Conservation (phyloP, 1,139 yeast genomes). For the Nakaseomyces kungkrabaensis region DNA sequence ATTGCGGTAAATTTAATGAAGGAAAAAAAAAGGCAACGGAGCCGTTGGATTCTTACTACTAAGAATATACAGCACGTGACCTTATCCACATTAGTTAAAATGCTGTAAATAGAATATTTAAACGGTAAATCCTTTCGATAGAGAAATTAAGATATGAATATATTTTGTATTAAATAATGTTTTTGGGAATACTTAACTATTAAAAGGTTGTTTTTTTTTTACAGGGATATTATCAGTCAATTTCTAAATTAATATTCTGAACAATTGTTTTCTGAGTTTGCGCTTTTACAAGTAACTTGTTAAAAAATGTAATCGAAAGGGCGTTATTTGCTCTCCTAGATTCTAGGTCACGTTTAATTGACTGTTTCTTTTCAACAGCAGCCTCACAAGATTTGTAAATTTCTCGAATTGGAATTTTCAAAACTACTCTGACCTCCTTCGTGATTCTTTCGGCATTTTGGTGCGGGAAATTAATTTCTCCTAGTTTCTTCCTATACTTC, state of each 20-base stretch:
- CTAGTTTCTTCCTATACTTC: conserved; percentile 55
- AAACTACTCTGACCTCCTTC: conserved; percentile 71
- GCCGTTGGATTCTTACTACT: neutral
- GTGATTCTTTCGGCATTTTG: conserved; percentile 68
- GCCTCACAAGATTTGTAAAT: conserved; percentile 65
- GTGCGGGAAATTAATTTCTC: conserved; percentile 65
- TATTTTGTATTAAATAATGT: too few relatives aligned
- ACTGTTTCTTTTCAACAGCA: conserved; percentile 20
- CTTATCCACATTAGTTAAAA: too few relatives aligned
- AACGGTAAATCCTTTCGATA: too few relatives aligned
- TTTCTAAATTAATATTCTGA: conserved; percentile 45
- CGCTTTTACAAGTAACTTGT: conserved; percentile 41
- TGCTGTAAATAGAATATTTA: too few relatives aligned
- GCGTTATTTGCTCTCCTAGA: conserved; percentile 45
- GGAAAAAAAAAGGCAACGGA: neutral
- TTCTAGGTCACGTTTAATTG: conserved; percentile 23
- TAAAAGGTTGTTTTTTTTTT: neutral
- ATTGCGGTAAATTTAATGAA: too few relatives aligned
- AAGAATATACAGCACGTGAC: too few relatives aligned
- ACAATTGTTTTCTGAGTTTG: conserved; percentile 39
- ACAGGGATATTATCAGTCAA: conserved; percentile 15
- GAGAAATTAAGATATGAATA: too few relatives aligned
- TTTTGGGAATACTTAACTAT: too few relatives aligned
- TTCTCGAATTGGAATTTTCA: conserved; percentile 75
- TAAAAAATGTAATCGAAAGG: conserved; percentile 52